phyloP scores from a whole-genome alignment of 352 stramenopile species.

The Blastocystis sp. region DNA sequence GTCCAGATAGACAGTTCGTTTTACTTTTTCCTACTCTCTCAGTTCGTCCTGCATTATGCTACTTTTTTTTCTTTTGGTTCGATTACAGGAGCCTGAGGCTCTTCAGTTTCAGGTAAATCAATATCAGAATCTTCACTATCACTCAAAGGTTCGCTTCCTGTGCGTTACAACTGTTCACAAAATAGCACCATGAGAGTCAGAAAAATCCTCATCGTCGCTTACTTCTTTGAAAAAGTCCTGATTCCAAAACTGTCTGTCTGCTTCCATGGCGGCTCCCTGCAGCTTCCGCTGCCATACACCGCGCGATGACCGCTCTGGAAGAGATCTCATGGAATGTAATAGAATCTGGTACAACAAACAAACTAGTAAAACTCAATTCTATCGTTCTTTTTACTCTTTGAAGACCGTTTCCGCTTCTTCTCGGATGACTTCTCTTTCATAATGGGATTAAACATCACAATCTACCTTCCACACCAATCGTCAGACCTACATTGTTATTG shows the following conservation, averaged over 20 bases:
- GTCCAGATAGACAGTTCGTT: conserved; percentile 60
- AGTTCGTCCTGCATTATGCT: not conserved
- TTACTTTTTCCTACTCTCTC: conserved; percentile 53
- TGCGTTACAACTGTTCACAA: not conserved
- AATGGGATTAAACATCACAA: conserved; percentile 24
- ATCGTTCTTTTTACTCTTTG: not conserved
- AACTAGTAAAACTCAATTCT: conserved; percentile 5
- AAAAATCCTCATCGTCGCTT: conserved; percentile 44
- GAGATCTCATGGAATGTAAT: not conserved
- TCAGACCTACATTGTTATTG: conserved; percentile 4
- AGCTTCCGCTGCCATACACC: not conserved
- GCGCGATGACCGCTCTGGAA: conserved; percentile 23
- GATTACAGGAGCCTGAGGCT: conserved; percentile 5
- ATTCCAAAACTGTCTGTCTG: conserved; percentile 59
- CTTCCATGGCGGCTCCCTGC: conserved; percentile 34
- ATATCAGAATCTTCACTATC: conserved; percentile 61
- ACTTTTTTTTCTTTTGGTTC: conserved; percentile 60
- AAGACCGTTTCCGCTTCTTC: conserved; percentile 23
- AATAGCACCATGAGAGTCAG: conserved; percentile 10
- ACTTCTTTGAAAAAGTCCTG: conserved; percentile 60
- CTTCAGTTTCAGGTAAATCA: conserved; percentile 54
- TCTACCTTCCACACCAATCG: not conserved
- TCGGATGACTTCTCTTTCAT: not conserved
- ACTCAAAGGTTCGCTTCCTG: not conserved
- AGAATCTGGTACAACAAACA: not conserved